A percentile compares a stretch with the other conserved stretches of the same genome.
Evolutionary conservation across 2,329 filamentous ascomycete genomes (phyloP).

Genomic region (Trichoderma harzianum): DNA sequence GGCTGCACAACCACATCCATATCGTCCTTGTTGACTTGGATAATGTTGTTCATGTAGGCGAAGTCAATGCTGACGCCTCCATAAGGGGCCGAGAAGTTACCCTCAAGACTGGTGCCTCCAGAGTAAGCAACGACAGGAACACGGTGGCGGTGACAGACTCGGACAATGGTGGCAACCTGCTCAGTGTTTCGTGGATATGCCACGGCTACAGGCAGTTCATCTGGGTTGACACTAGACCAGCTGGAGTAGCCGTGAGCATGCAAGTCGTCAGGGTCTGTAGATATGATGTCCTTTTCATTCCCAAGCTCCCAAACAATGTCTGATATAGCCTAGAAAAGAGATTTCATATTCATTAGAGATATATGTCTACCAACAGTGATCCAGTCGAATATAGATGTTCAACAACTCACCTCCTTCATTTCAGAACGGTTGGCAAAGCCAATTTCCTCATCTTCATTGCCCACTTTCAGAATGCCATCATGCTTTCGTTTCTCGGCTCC

Average conservation of each 20-base stretch:
- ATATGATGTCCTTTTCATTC: slow-evolving; percentile 53
- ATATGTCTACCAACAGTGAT: slow-evolving; percentile 15
- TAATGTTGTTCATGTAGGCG: slow-evolving; percentile 76
- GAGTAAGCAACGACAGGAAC: slow-evolving; percentile 86
- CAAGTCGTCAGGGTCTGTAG: slow-evolving; percentile 60
- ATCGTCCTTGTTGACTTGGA: slow-evolving; percentile 77
- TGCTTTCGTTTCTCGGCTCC: not conserved
- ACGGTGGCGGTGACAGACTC: slow-evolving; percentile 72
- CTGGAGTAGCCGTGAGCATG: slow-evolving; percentile 63
- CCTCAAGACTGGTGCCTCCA: slow-evolving; percentile 81
- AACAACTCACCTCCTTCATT: slow-evolving; percentile 38
- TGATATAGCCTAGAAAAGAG: slow-evolving; percentile 44
- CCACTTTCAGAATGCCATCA: slow-evolving; percentile 10
- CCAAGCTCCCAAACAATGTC: slow-evolving; percentile 51
- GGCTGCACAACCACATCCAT: slow-evolving; percentile 94
- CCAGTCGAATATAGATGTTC: not conserved
- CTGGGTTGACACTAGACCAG: slow-evolving; percentile 61
- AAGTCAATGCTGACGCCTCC: slow-evolving; percentile 91
- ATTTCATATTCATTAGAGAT: not conserved
- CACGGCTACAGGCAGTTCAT: slow-evolving; percentile 59
- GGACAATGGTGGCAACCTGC: slow-evolving; percentile 57
- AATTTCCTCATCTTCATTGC: slow-evolving; percentile 23
- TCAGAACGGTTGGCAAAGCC: slow-evolving; percentile 42
- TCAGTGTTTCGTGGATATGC: slow-evolving; percentile 60
- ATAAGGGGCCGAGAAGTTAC: slow-evolving; percentile 82